phyloP scores from a whole-genome alignment of 306 rosid genomes.

The Lathyrus sativus region DNA sequence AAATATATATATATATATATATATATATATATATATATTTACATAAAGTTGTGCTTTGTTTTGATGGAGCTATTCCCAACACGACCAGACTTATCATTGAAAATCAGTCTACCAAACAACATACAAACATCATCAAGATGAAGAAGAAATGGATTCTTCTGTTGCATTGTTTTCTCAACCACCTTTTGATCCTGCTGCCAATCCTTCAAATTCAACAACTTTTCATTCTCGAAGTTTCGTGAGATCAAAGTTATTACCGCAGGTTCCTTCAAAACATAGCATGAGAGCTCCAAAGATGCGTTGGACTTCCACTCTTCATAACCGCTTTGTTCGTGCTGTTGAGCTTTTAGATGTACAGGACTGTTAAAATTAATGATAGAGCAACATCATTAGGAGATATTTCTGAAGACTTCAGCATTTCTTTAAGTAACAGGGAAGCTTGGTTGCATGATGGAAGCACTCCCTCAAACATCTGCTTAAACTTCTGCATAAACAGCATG shows the following conservation, averaged over 20 bases:
- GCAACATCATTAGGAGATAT: constrained; percentile 86
- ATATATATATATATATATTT: neutral
- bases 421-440: too few relatives aligned
- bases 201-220: constrained; percentile 15
- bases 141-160: constrained; percentile 45
- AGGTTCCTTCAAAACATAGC: constrained; percentile 85
- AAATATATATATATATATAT: too few relatives aligned
- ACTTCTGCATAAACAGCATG: too few relatives aligned
- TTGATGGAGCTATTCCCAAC: constrained; percentile 91
- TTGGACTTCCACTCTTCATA: constrained; percentile 92
- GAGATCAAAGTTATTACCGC: constrained; percentile 72
- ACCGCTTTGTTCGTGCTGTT: constrained; percentile 97
- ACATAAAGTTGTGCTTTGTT: neutral
- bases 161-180: constrained; percentile 54
- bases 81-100: constrained; percentile 89
- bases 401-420: constrained; percentile 77
- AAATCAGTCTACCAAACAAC: constrained; percentile 89
- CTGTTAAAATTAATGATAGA: constrained; percentile 88
- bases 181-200: constrained; percentile 28
- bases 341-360: constrained; percentile 98
- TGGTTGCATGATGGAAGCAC: constrained; percentile 87
- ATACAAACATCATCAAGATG: constrained; percentile 46
- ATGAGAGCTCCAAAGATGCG: constrained; percentile 97
- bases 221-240: constrained; percentile 49
- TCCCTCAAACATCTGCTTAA: constrained; percentile 56